Base-by-base conservation (phyloP, 2,329 filamentous ascomycete species). In the Neonectria magnoliae region DNA sequence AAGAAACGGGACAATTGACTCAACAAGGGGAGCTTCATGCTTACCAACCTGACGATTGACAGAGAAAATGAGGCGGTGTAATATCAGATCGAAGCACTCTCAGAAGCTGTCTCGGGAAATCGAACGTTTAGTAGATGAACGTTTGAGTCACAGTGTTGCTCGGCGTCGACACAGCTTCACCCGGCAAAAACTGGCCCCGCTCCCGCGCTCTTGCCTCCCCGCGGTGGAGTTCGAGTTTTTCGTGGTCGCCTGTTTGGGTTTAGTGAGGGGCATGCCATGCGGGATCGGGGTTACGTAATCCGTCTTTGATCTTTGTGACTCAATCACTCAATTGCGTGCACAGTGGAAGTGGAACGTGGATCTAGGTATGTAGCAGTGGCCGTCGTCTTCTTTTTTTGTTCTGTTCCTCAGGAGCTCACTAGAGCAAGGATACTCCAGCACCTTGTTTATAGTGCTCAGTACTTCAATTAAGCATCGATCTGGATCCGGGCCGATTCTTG, bases 61-160 rank as follows among this genome's bases (percentile, higher is more conserved):
- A 20, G n/a, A 33, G 33, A 33, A 14, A 42, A n/a, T 14, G 41
- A 57, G 27, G 13, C 7, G 36, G 36, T 42, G 14, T 31, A 31
- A n/a, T 31, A 16, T 25, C 22, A 42, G 27, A 31, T 57, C 14
- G 41, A 59, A 50, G 38, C 33, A 31, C 31, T 33, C 20, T 13
- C 57, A 27, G 36, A 52, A 60, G 48, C 51, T 38, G 5, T 31
- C 22, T 31, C 18, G 18, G 27, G 41, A 25, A 42, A 52, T 60
- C 33, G 33, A 45, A 53, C 38, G 31, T 31, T 60, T 51, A 51
- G 10, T 18, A 42, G 38, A 42, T 38, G 38, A 51, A 41, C 3
- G 13, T 25, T 33, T 72, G 70, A 72, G 61, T 72, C 70, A 72
- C 70, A 66, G 69, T 61, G 64, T 47, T 71, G 65, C 63, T 64